These are phyloP conservation scores for Colletotrichum falcatum DNA, from an alignment of 2,329 filamentous ascomycete genomes.

Conservation along the genomic window DNA sequence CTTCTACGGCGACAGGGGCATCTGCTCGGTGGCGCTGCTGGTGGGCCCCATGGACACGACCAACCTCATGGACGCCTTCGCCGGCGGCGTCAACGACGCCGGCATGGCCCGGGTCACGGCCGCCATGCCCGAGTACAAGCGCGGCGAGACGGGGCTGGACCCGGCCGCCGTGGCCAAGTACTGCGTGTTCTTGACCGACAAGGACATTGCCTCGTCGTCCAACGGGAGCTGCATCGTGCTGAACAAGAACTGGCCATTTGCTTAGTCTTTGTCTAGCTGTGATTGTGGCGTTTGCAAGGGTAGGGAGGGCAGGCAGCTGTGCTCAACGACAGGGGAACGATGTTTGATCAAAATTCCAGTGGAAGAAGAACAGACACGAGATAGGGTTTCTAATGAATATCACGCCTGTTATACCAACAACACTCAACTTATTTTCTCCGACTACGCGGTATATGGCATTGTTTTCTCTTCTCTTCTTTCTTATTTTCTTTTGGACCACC, in stretches of 20 bases:
- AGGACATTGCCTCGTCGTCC: slow-evolving; percentile 48
- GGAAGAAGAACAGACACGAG: background rate
- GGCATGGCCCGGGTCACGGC: slow-evolving; percentile 46
- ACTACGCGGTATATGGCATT: too few relatives aligned
- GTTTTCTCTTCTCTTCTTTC: too few relatives aligned
- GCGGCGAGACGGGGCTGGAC: slow-evolving; percentile 46
- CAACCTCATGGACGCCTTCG: slow-evolving; percentile 52
- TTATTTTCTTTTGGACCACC: background rate
- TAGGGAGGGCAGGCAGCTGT: background rate
- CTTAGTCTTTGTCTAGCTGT: slow-evolving; percentile 35
- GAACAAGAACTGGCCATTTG: slow-evolving; percentile 53
- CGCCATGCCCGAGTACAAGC: slow-evolving; percentile 47
- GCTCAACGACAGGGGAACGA: background rate
- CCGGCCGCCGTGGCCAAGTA: slow-evolving; percentile 55
- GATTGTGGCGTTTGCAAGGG: background rate
- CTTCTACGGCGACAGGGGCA: slow-evolving; percentile 65
- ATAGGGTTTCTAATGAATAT: background rate
- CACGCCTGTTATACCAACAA: background rate
- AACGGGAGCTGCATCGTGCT: slow-evolving; percentile 51
- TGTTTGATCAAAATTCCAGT: background rate
- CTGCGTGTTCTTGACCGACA: slow-evolving; percentile 52
- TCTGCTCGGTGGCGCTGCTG: slow-evolving; percentile 47
- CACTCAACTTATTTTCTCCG: background rate
- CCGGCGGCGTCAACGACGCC: slow-evolving; percentile 49
- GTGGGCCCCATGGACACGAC: slow-evolving; percentile 39